Conservation (phyloP, 2,329 filamentous ascomycete genomes). For the Rutstroemia sp. region DNA sequence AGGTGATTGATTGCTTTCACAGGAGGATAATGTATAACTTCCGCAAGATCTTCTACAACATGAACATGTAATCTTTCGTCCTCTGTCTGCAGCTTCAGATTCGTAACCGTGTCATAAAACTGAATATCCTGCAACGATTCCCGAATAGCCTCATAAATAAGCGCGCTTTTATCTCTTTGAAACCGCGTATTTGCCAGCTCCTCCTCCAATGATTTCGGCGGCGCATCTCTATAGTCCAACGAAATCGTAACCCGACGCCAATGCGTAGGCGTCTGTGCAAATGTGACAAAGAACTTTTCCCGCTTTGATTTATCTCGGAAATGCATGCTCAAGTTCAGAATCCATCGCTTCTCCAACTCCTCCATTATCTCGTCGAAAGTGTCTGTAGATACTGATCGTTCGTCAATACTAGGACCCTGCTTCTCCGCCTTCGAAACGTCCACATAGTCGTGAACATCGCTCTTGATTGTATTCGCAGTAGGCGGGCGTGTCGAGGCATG, state of each 20-base stretch:
- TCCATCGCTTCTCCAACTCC: constrained; percentile 86
- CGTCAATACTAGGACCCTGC: constrained; percentile 20
- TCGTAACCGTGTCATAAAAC: constrained; percentile 93
- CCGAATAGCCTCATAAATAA: constrained; percentile 90
- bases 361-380: constrained; percentile 59
- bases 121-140: constrained; percentile 90
- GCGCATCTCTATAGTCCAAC: constrained; percentile 79
- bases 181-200: constrained; percentile 72
- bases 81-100: constrained; percentile 84
- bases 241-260: constrained; percentile 92
- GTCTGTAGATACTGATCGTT: constrained; percentile 26
- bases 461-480: constrained; percentile 13
- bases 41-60: constrained; percentile 85
- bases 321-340: constrained; percentile 96
- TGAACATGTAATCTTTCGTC: constrained; percentile 88
- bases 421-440: constrained; percentile 24
- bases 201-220: constrained; percentile 74
- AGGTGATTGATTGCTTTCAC: constrained; percentile 69
- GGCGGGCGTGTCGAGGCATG: constrained; percentile 10
- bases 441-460: constrained; percentile 21
- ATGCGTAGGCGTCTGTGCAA: constrained; percentile 67
- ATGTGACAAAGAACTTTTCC: constrained; percentile 98
- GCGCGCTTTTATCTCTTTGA: constrained; percentile 85
- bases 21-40: constrained; percentile 82
- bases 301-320: constrained; percentile 87